phyloP scores from a whole-genome alignment of 768 basidiomycete genomes.

The Cystobasidium ongulense region DNA sequence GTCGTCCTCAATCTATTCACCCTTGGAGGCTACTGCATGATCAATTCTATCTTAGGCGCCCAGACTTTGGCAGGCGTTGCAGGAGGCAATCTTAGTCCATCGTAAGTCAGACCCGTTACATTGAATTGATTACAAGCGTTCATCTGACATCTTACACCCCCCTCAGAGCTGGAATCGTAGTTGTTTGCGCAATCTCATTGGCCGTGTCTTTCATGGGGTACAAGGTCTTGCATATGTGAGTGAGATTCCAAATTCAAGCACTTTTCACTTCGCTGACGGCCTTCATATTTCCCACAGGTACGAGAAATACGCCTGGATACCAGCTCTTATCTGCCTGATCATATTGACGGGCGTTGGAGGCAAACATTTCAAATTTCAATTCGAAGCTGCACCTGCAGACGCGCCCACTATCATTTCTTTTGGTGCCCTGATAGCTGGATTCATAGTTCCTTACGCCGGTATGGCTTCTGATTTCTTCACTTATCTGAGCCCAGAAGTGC shows the following conservation, averaged over 20 bases:
- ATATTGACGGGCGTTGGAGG: slow-evolving; percentile 2
- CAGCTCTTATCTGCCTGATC: slow-evolving; percentile 6
- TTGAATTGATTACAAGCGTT: background rate
- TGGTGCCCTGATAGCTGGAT: slow-evolving; percentile 11
- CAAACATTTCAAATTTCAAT: slow-evolving; percentile 2
- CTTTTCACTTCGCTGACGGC: background rate
- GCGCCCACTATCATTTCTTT: background rate
- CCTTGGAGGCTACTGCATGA: slow-evolving; percentile 49
- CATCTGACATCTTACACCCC: background rate
- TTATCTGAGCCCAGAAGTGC: background rate
- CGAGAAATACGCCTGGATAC: slow-evolving; percentile 12
- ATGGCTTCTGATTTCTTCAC: slow-evolving; percentile 21
- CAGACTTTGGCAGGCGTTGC: background rate
- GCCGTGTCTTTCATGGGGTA: slow-evolving; percentile 14
- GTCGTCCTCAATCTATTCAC: slow-evolving; percentile 48
- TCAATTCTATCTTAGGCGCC: slow-evolving; percentile 42
- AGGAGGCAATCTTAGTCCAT: slow-evolving; percentile 4
- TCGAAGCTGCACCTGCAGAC: background rate
- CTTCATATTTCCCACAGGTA: background rate
- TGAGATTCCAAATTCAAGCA: background rate
- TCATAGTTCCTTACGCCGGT: slow-evolving; percentile 7
- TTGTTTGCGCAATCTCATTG: background rate
- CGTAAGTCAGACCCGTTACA: slow-evolving; percentile 33
- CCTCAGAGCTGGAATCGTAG: slow-evolving; percentile 4
- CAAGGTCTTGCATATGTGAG: slow-evolving; percentile 2